These are phyloP conservation scores for Solanum rostratum DNA, from an alignment of 257 asterid genomes.

Conservation along the genomic window DNA sequence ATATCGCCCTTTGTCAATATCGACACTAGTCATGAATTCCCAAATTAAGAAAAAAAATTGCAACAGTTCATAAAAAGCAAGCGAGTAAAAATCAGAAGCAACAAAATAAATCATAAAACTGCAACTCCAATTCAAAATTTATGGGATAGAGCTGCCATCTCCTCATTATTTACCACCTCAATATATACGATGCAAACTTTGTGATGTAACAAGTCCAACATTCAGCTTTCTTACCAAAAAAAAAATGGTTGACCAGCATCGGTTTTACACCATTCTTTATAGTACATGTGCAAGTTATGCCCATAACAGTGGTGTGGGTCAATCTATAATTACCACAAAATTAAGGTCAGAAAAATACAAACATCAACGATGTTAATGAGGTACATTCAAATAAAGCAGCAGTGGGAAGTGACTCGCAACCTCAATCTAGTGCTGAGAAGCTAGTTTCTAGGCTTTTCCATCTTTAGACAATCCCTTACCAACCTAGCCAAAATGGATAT, in stretches of 20 bases:
- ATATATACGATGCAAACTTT: not conserved
- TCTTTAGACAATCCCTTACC: conserved; percentile 81
- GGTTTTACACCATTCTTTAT: conserved; percentile 70
- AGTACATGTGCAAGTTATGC: conserved; percentile 68
- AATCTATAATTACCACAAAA: conserved; percentile 30
- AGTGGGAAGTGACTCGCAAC: conserved; percentile 46
- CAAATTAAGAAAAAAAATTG: not conserved
- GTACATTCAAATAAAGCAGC: not conserved
- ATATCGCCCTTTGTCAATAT: not conserved
- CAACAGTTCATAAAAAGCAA: not conserved
- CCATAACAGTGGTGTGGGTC: conserved; percentile 97
- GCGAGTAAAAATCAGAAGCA: not conserved
- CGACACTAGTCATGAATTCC: not conserved
- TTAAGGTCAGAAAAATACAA: not conserved
- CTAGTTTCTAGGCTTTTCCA: conserved; percentile 71
- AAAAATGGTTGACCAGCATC: conserved; percentile 88
- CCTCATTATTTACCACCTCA: not conserved
- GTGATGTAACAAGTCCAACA: not conserved
- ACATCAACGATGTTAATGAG: not conserved
- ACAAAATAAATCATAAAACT: not conserved
- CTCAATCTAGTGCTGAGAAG: conserved; percentile 97
- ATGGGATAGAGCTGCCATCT: not conserved
- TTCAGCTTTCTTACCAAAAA: conserved; percentile 56
- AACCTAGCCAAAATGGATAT: conserved; percentile 43
- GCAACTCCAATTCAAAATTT: not conserved